Evolutionary conservation across 495 filamentous ascomycete species (phyloP), one percentile per base, ranked within the genome.

Genomic region (Viridothelium virens): DNA sequence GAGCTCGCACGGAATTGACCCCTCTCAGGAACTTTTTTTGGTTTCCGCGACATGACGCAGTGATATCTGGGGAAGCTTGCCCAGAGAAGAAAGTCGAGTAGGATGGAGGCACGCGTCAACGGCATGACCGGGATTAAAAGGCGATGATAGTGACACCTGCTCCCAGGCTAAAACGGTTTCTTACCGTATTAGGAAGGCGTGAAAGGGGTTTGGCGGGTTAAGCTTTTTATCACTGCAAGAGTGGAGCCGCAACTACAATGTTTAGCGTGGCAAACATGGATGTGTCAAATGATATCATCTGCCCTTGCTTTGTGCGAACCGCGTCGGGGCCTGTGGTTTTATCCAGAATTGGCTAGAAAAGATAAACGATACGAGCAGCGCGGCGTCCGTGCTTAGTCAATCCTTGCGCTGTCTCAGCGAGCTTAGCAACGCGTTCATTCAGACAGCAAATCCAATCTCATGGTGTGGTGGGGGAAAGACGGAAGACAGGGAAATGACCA

Each of bases 21-120:
- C 53, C 53, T n/a, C 53, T 59, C 53, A 59, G 53, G 53, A 59
- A 59, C 53, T 25, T 25, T 25, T 25, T 25, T 25, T 25, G 25
- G 25, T 25, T 53, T 9, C 18, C 18, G 53, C 53, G 2, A 7
- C 53, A 36, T 59, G 53, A 59, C 53, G 53, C 53, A 59, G 53
- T 59, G 31, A 7, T 59, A 59, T 59, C 18, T 5, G 18, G 31
- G 11, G 53, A 18, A 59, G 25, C 53, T 59, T 59, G 53, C 53
- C 53, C 3, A 59, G 53, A 59, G 53, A 59, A 59, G 53, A 33
- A 59, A 59, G 53, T 59, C 53, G 14, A 59, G 53, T 59, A 31
- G 53, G 31, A 59, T 18, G 33, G 53, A 53, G 16, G 48, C 25
- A 18, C 14, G 10, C 10, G n/a, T 6, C 31, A 18, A 14, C 7